A percentile compares a stretch with the other conserved stretches of the same genome.
Evolutionary conservation across 768 basidiomycete genomes (phyloP).

Genomic region (Mycena belliarum): DNA sequence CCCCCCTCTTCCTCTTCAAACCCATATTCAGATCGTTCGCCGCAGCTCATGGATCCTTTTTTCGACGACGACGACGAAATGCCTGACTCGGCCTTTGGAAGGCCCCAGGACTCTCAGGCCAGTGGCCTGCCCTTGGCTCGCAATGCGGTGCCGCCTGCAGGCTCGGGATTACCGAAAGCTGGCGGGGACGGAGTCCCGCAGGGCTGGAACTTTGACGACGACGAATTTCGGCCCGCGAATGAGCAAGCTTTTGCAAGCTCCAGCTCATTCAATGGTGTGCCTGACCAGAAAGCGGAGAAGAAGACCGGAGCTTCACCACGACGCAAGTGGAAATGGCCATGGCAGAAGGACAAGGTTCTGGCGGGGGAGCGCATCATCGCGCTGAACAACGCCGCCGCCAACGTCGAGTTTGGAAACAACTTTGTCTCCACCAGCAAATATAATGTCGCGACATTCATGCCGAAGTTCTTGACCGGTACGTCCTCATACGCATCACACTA

Average conservation of each 20-base stretch:
- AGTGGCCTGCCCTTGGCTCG: constrained; percentile 60
- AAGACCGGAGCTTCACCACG: constrained; percentile 25
- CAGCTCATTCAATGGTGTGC: constrained; percentile 37
- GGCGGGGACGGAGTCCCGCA: constrained; percentile 51
- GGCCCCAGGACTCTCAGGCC: constrained; percentile 50
- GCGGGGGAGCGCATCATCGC: constrained; percentile 78
- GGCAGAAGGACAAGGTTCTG: constrained; percentile 67
- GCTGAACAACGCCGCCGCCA: constrained; percentile 74
- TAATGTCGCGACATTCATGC: constrained; percentile 81
- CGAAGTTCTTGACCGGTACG: constrained; percentile 91
- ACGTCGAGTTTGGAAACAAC: constrained; percentile 73
- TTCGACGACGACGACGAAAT: constrained; percentile 83
- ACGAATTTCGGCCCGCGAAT: constrained; percentile 46
- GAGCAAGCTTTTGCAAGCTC: constrained; percentile 44
- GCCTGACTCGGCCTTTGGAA: constrained; percentile 69
- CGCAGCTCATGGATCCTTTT: constrained; percentile 77
- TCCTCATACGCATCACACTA: constrained; percentile 11
- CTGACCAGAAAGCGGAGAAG: constrained; percentile 22
- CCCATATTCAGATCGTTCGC: constrained; percentile 43
- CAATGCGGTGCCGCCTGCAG: constrained; percentile 63
- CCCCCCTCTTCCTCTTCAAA: constrained; percentile 51
- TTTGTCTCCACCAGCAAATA: constrained; percentile 95
- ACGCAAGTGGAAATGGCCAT: constrained; percentile 79
- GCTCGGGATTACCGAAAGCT: constrained; percentile 50
- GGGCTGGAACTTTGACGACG: constrained; percentile 77